Base-by-base conservation (phyloP, 139 green algal species). In the Chlorella vulgaris region DNA sequence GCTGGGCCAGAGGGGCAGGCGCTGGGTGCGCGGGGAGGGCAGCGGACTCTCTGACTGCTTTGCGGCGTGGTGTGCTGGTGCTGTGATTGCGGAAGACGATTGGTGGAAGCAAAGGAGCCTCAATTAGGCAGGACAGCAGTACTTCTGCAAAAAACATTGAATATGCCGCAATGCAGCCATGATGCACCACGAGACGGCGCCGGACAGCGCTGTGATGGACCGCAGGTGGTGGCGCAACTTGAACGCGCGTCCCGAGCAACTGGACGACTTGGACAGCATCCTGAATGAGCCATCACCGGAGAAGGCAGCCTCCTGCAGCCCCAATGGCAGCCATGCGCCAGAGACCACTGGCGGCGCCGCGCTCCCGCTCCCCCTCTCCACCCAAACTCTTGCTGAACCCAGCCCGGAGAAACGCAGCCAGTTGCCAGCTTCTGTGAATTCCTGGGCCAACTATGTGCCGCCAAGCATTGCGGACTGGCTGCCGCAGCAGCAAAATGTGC, bases 181-280 rank as follows among this genome's bases (percentile, higher is more conserved):
- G n/a, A n/a, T n/a, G n/a, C n/a, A n/a, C n/a, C n/a, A n/a, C n/a
- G n/a, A n/a, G n/a, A n/a, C n/a, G n/a, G n/a, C n/a, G n/a, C n/a
- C n/a, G n/a, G n/a, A n/a, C n/a, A n/a, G n/a, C n/a, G n/a, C n/a
- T n/a, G n/a, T n/a, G n/a, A n/a, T n/a, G n/a, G n/a, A n/a, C n/a
- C n/a, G n/a, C n/a, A n/a, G n/a, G n/a, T n/a, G n/a, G n/a, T n/a
- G n/a, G n/a, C n/a, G n/a, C n/a, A n/a, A n/a, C n/a, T n/a, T n/a
- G n/a, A n/a, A n/a, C n/a, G n/a, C n/a, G n/a, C n/a, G n/a, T n/a
- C n/a, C n/a, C 10, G 76, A 76, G 31, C 50, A 71, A 26, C 65
- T 83, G 3, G 78, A 83, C 0, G 78, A 83, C 15, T 29, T 83
- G 21, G 78, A 76, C 2, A 53, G 24, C 26, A 35, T 83, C 1